Conservation (phyloP, 176 grass and related monocot genomes). For the Carex kokanica region DNA sequence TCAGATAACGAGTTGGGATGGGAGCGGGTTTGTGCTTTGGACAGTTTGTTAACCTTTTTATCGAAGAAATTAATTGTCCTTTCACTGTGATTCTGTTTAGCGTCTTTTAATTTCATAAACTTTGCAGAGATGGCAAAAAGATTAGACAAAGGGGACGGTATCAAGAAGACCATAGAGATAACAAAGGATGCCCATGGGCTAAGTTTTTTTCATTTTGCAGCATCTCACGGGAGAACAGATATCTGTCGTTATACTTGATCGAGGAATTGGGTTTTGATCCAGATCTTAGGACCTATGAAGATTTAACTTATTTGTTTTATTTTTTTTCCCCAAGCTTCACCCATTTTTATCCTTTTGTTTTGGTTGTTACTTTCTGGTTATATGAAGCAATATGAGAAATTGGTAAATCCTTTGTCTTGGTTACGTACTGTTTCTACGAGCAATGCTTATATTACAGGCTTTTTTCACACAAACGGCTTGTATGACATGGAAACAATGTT, state of each 20-base stretch:
- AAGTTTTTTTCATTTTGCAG: background rate
- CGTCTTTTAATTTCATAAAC: background rate
- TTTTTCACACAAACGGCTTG: no score
- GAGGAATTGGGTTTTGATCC: background rate
- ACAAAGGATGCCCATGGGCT: background rate
- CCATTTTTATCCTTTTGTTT: no score
- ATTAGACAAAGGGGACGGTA: background rate
- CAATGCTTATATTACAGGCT: no score
- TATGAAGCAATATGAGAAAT: no score
- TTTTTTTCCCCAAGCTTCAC: no score
- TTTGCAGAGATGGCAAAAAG: background rate
- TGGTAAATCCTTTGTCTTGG: background rate
- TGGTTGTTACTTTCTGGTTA: no score
- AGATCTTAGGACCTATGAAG: background rate
- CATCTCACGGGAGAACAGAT: background rate
- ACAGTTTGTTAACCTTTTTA: no score
- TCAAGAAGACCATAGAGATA: background rate
- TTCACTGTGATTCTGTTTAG: background rate
- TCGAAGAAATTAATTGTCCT: background rate
- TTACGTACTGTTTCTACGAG: no score
- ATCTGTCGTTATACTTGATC: background rate
- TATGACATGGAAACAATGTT: no score
- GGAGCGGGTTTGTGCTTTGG: no score
- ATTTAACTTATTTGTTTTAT: background rate
- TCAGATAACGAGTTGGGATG: no score